Percentiles rank a stretch among this genome's conserved stretches.
Evolutionary conservation across 257 asterid genomes (phyloP).

Genomic region (Nicotiana tabacum): DNA sequence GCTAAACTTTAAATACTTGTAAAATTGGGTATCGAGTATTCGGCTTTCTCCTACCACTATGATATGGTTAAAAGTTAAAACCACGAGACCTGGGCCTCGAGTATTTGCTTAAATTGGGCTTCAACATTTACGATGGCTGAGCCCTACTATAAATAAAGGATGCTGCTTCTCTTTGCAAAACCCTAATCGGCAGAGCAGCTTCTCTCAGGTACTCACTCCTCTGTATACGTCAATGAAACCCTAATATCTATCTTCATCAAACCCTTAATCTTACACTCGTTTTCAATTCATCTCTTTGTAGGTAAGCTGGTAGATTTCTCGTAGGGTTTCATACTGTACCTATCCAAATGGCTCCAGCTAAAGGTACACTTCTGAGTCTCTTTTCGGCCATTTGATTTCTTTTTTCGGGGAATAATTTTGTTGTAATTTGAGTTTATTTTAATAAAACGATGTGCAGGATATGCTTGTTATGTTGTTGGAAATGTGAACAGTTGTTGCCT

Average conservation of each 20-base stretch:
- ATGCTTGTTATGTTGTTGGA: background rate
- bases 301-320: slow-evolving; percentile 8
- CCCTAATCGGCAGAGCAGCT: slow-evolving; percentile 29
- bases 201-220: background rate
- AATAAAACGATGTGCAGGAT: background rate
- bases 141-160: background rate
- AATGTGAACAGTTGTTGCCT: background rate
- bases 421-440: background rate
- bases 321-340: background rate
- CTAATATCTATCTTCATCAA: too few relatives aligned
- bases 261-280: background rate
- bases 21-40: too few relatives aligned
- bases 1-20: too few relatives aligned
- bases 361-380: slow-evolving; percentile 31
- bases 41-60: background rate
- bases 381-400: background rate
- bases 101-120: background rate
- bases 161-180: background rate
- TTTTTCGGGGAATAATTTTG: background rate
- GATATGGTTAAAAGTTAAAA: background rate
- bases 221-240: background rate
- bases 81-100: background rate
- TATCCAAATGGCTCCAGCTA: slow-evolving; percentile 47
- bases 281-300: slow-evolving; percentile 10
- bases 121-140: background rate